Evolutionary conservation across 148 eudicot genomes (phyloP).

Genomic region (Tetragonia tetragonoides): DNA sequence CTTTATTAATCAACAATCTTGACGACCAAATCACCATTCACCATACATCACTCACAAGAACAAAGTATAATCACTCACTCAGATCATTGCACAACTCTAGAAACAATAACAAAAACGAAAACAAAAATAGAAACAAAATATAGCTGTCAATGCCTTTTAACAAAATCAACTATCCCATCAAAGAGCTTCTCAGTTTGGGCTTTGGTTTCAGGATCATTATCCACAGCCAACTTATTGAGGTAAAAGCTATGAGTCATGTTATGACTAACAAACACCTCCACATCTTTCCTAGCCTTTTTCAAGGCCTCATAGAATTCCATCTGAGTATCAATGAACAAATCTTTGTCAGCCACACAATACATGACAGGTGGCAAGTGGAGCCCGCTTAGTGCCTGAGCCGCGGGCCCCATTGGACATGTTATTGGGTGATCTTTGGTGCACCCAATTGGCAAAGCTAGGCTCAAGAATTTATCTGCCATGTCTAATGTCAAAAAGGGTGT

Average conservation of each 20-base stretch:
- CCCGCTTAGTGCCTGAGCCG: conserved; percentile 45
- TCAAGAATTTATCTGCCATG: conserved; percentile 76
- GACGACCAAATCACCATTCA: too few species aligned
- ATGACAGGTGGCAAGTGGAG: conserved; percentile 53
- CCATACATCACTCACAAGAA: too few species aligned
- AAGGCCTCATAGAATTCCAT: conserved; percentile 80
- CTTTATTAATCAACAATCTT: too few species aligned
- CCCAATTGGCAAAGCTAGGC: conserved; percentile 62
- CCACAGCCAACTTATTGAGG: conserved; percentile 67
- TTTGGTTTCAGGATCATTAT: conserved; percentile 46
- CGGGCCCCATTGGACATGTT: conserved; percentile 75
- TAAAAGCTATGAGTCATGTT: conserved; percentile 75
- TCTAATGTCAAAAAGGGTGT: conserved; percentile 74
- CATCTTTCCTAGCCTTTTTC: conserved; percentile 51
- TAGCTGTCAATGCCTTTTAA: conserved; percentile 37
- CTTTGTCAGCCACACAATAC: conserved; percentile 70
- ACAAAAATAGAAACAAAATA: too few species aligned
- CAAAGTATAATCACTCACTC: too few species aligned
- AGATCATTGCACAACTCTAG: too few species aligned
- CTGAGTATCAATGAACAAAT: conserved; percentile 61
- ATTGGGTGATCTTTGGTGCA: conserved; percentile 68
- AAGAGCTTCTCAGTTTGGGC: conserved; percentile 39
- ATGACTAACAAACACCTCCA: conserved; percentile 49
- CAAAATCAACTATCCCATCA: conserved; percentile 45
- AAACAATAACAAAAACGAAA: too few species aligned